phyloP scores from a whole-genome alignment of 257 asterid genomes.

The Prunella vulgaris region DNA sequence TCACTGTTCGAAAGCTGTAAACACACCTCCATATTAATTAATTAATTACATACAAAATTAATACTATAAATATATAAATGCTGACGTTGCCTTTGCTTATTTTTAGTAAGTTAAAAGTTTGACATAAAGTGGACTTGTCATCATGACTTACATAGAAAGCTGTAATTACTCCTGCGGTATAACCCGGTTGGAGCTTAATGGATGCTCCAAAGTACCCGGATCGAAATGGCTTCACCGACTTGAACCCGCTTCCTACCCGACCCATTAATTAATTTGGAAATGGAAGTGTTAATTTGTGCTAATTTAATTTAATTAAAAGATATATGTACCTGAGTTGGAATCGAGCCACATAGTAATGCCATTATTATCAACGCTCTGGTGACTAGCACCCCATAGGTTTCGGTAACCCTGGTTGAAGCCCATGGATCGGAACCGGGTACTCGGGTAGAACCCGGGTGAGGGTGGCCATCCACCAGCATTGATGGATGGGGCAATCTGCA shows the following conservation, averaged over 20 bases:
- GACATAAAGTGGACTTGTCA: not conserved
- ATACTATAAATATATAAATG: not conserved
- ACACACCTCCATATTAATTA: not conserved
- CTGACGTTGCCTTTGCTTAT: not conserved
- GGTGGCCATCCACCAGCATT: constrained; percentile 73
- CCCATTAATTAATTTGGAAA: too few species aligned
- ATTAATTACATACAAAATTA: too few species aligned
- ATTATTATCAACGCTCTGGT: constrained; percentile 52
- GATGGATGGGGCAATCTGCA: constrained; percentile 16
- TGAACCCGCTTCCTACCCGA: constrained; percentile 96
- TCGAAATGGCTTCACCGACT: constrained; percentile 86
- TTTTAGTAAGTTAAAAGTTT: not conserved
- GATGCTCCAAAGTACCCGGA: constrained; percentile 93
- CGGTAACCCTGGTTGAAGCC: constrained; percentile 57
- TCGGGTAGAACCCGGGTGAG: constrained; percentile 73
- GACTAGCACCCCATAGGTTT: constrained; percentile 76
- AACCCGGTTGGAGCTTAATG: constrained; percentile 86
- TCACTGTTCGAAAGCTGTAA: constrained; percentile 74
- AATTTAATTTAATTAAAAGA: too few species aligned
- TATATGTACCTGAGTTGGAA: constrained; percentile 48
- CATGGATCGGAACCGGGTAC: constrained; percentile 52
- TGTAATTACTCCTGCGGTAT: constrained; percentile 96
- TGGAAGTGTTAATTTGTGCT: too few species aligned
- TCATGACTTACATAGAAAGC: constrained; percentile 70
- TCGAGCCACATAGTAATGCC: constrained; percentile 91